phyloP scores from a whole-genome alignment of 306 rosid genomes.

The Quercus mongolica region DNA sequence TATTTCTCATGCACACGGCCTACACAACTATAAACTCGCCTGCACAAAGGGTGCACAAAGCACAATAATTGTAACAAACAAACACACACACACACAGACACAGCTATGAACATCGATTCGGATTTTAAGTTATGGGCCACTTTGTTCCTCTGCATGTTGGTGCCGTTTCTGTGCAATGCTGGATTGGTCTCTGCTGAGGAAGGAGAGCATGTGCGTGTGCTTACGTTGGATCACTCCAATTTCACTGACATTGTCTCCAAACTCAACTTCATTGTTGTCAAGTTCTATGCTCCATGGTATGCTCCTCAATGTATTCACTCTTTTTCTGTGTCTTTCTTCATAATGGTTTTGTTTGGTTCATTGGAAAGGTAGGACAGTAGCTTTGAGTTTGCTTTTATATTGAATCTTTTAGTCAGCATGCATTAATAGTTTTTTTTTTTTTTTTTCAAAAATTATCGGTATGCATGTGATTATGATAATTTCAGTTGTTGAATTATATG shows the following conservation, averaged over 20 bases:
- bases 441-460: too few species aligned
- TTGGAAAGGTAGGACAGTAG: neutral
- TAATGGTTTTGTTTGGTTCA: neutral
- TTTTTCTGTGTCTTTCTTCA: neutral
- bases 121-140: slow-evolving; percentile 34
- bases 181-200: slow-evolving; percentile 31
- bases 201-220: slow-evolving; percentile 74
- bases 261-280: slow-evolving; percentile 80
- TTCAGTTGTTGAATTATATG: neutral
- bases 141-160: neutral
- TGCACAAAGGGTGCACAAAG: neutral
- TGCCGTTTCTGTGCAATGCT: neutral
- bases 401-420: too few species aligned
- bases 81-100: neutral
- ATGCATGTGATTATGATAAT: neutral
- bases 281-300: slow-evolving; percentile 92
- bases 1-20: neutral
- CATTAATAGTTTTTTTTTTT: too few species aligned
- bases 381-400: too few species aligned
- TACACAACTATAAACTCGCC: neutral
- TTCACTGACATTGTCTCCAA: slow-evolving; percentile 65
- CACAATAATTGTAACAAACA: neutral
- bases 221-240: slow-evolving; percentile 79
- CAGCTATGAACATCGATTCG: slow-evolving; percentile 47
- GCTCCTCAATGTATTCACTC: neutral